Conservation (phyloP, 2,329 filamentous ascomycete species). For the Xylaria sp. region DNA sequence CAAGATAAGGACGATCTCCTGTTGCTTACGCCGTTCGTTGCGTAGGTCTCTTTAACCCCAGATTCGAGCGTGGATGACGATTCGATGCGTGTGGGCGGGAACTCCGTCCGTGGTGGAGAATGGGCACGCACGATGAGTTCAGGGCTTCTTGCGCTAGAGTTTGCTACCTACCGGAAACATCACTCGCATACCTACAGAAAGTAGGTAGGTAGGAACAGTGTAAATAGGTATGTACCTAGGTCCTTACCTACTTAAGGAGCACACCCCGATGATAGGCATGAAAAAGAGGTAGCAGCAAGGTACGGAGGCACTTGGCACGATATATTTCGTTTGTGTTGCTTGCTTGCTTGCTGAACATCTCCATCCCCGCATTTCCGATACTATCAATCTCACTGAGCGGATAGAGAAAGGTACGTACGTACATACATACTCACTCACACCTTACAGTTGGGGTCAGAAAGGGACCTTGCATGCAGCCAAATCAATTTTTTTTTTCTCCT, state of each 20-base stretch:
- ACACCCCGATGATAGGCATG: background rate
- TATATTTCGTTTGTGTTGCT: background rate
- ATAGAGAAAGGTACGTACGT: too few species aligned
- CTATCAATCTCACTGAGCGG: too few species aligned
- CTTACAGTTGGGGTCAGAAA: background rate
- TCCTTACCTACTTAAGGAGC: too few species aligned
- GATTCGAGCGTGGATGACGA: background rate
- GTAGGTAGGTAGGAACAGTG: too few species aligned
- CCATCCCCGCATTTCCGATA: slow-evolving; percentile 4
- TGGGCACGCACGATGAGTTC: slow-evolving; percentile 13
- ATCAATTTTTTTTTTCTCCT: background rate
- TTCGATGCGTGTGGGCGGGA: background rate
- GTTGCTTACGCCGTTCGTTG: background rate
- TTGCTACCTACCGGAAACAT: too few species aligned
- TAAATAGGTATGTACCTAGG: too few species aligned
- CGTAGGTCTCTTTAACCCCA: slow-evolving; percentile 6
- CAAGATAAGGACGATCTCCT: slow-evolving; percentile 4
- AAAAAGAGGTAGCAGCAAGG: background rate
- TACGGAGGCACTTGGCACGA: background rate
- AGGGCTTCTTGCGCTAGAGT: background rate
- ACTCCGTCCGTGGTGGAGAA: slow-evolving; percentile 16
- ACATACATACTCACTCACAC: too few species aligned
- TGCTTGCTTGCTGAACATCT: too few species aligned
- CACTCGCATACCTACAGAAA: background rate
- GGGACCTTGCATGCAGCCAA: background rate